Evolutionary conservation across 257 asterid species (phyloP).

Genomic region (Gentiana macrophylla): DNA sequence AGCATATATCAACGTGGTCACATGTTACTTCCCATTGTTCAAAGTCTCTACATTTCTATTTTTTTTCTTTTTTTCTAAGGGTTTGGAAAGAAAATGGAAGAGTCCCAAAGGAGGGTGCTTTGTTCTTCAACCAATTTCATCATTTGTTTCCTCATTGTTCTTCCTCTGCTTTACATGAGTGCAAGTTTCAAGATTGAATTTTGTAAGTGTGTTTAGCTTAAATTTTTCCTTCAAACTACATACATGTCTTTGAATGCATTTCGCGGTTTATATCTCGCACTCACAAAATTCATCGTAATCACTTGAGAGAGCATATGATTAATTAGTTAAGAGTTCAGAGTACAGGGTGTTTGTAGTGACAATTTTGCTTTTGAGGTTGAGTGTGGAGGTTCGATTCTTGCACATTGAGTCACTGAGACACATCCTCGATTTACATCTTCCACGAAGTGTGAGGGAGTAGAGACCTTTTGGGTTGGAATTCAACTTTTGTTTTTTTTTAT

Average conservation of each 20-base stretch:
- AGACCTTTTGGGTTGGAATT: not conserved
- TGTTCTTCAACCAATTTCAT: constrained; percentile 3
- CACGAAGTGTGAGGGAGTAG: too few species aligned
- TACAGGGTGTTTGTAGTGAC: too few species aligned
- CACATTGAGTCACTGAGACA: too few species aligned
- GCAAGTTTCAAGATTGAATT: constrained; percentile 14
- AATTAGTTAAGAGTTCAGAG: too few species aligned
- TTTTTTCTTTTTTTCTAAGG: not conserved
- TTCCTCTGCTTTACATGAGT: constrained; percentile 12
- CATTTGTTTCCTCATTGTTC: constrained; percentile 6
- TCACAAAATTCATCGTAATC: too few species aligned
- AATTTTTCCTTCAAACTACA: not conserved
- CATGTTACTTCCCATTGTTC: not conserved
- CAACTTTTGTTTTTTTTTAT: not conserved
- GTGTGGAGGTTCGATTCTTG: too few species aligned
- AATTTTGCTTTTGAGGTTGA: too few species aligned
- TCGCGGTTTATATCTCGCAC: not conserved
- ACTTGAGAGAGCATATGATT: too few species aligned
- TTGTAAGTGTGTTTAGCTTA: constrained; percentile 3
- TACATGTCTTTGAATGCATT: not conserved
- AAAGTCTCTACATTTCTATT: not conserved
- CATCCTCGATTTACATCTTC: too few species aligned
- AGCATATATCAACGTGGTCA: not conserved
- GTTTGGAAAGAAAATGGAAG: constrained; percentile 7
- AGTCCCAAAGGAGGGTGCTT: constrained; percentile 5